These are phyloP conservation scores for Tricholoma terreum DNA, from an alignment of 768 basidiomycete genomes.

Conservation along the genomic window DNA sequence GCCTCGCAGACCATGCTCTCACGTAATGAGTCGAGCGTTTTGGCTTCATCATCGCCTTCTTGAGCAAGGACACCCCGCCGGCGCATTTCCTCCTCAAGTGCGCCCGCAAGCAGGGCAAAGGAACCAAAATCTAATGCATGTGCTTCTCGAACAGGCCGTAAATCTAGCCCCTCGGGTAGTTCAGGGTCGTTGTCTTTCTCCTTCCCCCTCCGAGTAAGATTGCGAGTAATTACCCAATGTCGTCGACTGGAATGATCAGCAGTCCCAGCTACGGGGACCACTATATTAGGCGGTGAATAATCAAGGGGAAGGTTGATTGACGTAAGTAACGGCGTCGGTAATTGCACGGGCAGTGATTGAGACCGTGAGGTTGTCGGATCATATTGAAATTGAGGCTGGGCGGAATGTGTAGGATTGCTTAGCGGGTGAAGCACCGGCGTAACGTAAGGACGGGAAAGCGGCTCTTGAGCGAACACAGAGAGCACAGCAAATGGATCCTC, in stretches of 20 bases:
- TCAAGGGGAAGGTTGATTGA: conserved; percentile 15
- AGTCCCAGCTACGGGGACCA: conserved; percentile 27
- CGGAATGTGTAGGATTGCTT: conserved; percentile 7
- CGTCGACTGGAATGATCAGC: conserved; percentile 35
- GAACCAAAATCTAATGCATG: conserved; percentile 61
- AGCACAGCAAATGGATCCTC: conserved; percentile 76
- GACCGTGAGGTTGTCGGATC: conserved; percentile 20
- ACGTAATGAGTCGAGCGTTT: conserved; percentile 30
- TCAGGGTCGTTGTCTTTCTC: conserved; percentile 53
- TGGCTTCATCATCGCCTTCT: conserved; percentile 32
- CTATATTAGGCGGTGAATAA: conserved; percentile 17
- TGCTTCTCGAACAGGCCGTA: conserved; percentile 51
- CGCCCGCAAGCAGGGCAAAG: conserved; percentile 51
- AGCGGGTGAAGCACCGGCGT: conserved; percentile 52
- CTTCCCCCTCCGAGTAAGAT: conserved; percentile 47
- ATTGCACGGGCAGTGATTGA: conserved; percentile 25
- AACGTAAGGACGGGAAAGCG: conserved; percentile 51
- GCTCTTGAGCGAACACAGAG: conserved; percentile 59
- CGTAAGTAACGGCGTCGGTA: conserved; percentile 11
- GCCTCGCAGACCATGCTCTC: conserved; percentile 36
- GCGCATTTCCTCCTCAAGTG: conserved; percentile 43
- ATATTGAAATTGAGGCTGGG: conserved; percentile 18
- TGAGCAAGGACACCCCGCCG: conserved; percentile 23
- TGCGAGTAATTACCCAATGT: conserved; percentile 63
- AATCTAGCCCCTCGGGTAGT: conserved; percentile 32